Evolutionary conservation across 495 filamentous ascomycete genomes (phyloP).

Genomic region (Sabuloglossum arenarium): DNA sequence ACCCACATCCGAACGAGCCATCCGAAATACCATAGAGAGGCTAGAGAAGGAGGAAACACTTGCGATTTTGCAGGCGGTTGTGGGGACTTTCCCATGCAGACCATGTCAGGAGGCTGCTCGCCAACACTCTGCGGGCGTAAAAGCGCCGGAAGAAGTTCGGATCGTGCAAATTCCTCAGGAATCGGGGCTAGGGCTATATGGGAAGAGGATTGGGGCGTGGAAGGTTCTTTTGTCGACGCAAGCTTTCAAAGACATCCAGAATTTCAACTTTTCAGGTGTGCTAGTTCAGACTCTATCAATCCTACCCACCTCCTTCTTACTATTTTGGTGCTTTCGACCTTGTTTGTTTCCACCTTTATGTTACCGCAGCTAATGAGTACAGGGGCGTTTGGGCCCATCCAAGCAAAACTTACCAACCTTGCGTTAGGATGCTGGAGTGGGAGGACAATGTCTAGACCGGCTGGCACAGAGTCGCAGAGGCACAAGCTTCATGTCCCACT

Average conservation of each 20-base stretch:
- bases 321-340: no score
- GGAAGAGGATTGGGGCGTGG: slow-evolving; percentile 18
- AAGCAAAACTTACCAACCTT: no score
- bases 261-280: not conserved
- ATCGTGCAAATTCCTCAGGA: not conserved
- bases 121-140: not conserved
- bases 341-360: no score
- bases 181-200: not conserved
- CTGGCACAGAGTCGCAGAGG: slow-evolving; percentile 6
- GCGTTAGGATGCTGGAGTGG: no score
- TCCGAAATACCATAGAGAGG: not conserved
- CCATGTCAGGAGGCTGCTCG: not conserved
- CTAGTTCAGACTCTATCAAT: not conserved
- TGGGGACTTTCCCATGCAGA: not conserved
- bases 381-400: no score
- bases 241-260: slow-evolving; percentile 15
- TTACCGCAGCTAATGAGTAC: no score
- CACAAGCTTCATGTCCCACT: slow-evolving; percentile 9
- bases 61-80: not conserved
- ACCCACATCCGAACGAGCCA: not conserved
- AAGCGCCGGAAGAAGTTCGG: no score
- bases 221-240: slow-evolving; percentile 19
- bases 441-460: not conserved
- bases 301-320: not conserved
- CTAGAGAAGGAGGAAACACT: not conserved